Conservation (phyloP, 2,329 filamentous ascomycete species). For the Pseudogymnoascus sp. region DNA sequence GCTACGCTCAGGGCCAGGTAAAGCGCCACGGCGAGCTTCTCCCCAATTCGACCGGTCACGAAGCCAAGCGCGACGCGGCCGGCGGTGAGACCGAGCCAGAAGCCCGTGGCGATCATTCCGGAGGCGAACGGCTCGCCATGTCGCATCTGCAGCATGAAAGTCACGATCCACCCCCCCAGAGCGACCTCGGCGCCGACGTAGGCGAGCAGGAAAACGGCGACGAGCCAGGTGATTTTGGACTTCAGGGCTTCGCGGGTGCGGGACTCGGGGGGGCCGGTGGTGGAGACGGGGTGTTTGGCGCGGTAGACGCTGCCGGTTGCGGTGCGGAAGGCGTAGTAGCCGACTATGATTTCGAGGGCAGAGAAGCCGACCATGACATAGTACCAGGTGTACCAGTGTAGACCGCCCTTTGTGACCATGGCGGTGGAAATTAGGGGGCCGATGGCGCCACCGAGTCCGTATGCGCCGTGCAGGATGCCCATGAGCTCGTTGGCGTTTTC, state of each 20-base stretch:
- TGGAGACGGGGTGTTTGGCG: conserved; percentile 35
- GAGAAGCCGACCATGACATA: conserved; percentile 62
- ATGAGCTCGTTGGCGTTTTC: conserved; percentile 58
- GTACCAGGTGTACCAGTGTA: conserved; percentile 60
- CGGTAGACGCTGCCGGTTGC: conserved; percentile 52
- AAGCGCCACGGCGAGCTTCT: conserved; percentile 53
- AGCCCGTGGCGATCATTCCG: conserved; percentile 69
- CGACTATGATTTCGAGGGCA: conserved; percentile 45
- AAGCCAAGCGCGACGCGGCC: conserved; percentile 69
- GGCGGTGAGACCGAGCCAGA: conserved; percentile 75
- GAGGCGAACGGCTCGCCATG: conserved; percentile 60
- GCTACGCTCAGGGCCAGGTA: conserved; percentile 58
- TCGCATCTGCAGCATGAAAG: conserved; percentile 77
- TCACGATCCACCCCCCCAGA: conserved; percentile 72
- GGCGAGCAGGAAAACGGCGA: conserved; percentile 63
- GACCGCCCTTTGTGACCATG: conserved; percentile 54
- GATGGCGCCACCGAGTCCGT: conserved; percentile 63
- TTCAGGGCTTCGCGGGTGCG: conserved; percentile 27
- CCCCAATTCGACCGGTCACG: conserved; percentile 63
- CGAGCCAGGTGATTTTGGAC: conserved; percentile 60
- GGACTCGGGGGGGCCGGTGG: conserved; percentile 11
- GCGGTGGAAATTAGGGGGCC: conserved; percentile 62
- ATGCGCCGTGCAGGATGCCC: conserved; percentile 63
- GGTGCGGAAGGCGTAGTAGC: conserved; percentile 51
- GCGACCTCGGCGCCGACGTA: conserved; percentile 75